phyloP scores from a whole-genome alignment of 371 early-diverging fungal species.

The Saksenaea oblongispora region DNA sequence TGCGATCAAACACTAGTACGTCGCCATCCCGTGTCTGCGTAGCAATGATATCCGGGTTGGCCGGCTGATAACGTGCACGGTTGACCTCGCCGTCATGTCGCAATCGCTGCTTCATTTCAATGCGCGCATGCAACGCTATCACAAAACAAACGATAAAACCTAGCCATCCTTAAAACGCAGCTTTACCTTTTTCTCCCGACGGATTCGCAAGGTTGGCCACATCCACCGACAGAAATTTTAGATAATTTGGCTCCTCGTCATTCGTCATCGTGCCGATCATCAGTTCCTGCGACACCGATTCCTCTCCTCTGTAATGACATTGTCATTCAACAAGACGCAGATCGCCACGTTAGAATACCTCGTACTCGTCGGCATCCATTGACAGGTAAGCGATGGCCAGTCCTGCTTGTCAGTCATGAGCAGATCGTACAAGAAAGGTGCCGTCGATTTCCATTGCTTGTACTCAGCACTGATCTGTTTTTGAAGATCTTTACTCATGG shows the following conservation, averaged over 20 bases:
- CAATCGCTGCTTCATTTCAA: slow-evolving; percentile 87
- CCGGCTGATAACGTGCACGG: slow-evolving; percentile 95
- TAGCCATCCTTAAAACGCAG: not conserved
- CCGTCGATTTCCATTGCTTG: slow-evolving; percentile 99
- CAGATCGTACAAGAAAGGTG: slow-evolving; percentile 97
- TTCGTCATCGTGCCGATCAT: slow-evolving; percentile 97
- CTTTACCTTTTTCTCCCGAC: slow-evolving; percentile 61
- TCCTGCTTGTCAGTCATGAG: slow-evolving; percentile 97
- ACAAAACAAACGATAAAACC: not conserved
- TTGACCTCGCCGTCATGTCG: slow-evolving; percentile 97
- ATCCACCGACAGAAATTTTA: slow-evolving; percentile 91
- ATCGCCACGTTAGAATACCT: slow-evolving; percentile 40
- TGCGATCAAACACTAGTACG: slow-evolving; percentile 96
- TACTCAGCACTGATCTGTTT: slow-evolving; percentile 88
- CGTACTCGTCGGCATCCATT: slow-evolving; percentile 98
- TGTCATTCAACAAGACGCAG: not conserved
- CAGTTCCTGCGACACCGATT: slow-evolving; percentile 84
- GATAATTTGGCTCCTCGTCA: slow-evolving; percentile 94
- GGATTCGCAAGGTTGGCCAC: slow-evolving; percentile 80
- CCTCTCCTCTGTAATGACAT: slow-evolving; percentile 56
- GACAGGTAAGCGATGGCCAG: slow-evolving; percentile 98
- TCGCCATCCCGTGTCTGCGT: slow-evolving; percentile 91
- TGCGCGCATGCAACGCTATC: slow-evolving; percentile 20
- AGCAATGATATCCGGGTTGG: slow-evolving; percentile 95
- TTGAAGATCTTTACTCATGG: not conserved